Evolutionary conservation across 805 yeast species (phyloP).

Genomic region (Suhomyces sp.): DNA sequence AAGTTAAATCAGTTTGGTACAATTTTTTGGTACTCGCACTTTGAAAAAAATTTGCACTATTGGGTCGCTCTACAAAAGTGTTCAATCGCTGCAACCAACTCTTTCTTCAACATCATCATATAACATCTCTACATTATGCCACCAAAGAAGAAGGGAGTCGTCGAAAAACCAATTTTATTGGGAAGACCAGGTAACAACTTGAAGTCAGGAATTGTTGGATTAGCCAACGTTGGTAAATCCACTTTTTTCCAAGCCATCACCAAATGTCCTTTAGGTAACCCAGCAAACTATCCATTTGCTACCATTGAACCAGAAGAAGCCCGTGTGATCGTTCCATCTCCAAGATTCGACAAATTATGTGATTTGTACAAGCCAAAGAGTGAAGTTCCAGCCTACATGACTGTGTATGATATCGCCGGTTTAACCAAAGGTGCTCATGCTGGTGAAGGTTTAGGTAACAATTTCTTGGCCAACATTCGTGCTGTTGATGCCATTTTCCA

Average conservation of each 20-base stretch:
- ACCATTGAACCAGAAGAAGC: constrained; percentile 99
- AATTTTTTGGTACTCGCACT: too few species aligned
- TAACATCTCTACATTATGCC: too few species aligned
- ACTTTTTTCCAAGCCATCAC: constrained; percentile 98
- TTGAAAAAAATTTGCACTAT: too few species aligned
- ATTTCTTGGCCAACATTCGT: constrained; percentile 93
- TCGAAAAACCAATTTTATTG: constrained; percentile 70
- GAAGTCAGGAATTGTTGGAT: constrained; percentile 83
- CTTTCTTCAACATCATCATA: too few species aligned
- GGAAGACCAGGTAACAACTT: constrained; percentile 68
- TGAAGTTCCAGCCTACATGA: constrained; percentile 87
- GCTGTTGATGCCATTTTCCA: constrained; percentile 98
- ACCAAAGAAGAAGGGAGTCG: constrained; percentile 65
- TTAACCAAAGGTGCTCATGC: constrained; percentile 94
- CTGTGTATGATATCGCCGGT: constrained; percentile 97
- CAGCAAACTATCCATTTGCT: constrained; percentile 98
- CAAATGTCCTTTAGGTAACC: constrained; percentile 87
- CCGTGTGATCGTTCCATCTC: constrained; percentile 88
- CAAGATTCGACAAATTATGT: constrained; percentile 76
- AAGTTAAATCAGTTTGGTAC: too few species aligned
- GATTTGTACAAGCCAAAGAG: constrained; percentile 78
- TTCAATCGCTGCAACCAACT: too few species aligned
- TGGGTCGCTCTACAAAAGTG: too few species aligned
- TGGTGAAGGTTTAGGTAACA: constrained; percentile 98
- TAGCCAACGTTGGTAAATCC: constrained; percentile 94